These are phyloP conservation scores for Brasilioporus rufonigricans DNA, from an alignment of 768 basidiomycete genomes.

Conservation along the genomic window DNA sequence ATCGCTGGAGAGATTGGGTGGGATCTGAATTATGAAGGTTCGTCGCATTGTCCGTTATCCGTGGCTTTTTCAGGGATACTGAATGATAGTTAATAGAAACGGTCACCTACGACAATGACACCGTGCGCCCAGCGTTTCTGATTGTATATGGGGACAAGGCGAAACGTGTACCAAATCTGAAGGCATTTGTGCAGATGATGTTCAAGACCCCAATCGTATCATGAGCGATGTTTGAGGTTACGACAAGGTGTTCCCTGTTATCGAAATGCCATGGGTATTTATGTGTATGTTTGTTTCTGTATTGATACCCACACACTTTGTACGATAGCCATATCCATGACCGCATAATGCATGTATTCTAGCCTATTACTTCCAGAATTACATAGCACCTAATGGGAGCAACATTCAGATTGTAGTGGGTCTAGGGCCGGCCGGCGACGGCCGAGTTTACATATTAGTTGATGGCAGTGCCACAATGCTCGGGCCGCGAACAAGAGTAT, in stretches of 20 bases:
- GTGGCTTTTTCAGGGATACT: neutral
- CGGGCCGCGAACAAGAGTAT: too few relatives aligned
- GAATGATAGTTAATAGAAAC: constrained; percentile 41
- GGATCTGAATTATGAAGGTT: constrained; percentile 59
- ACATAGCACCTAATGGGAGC: neutral
- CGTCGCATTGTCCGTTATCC: neutral
- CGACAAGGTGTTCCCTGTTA: neutral
- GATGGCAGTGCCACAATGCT: too few relatives aligned
- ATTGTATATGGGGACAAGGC: constrained; percentile 52
- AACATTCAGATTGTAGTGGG: too few relatives aligned
- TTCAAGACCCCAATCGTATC: constrained; percentile 33
- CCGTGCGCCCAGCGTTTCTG: constrained; percentile 64
- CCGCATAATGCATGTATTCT: constrained; percentile 8
- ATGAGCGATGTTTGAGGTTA: constrained; percentile 4
- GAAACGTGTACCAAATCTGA: constrained; percentile 18
- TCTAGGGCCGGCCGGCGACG: too few relatives aligned
- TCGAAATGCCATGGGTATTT: constrained; percentile 4
- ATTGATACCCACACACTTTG: constrained; percentile 18
- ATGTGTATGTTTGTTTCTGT: constrained; percentile 3
- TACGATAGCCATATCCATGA: constrained; percentile 12
- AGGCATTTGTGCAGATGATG: constrained; percentile 25
- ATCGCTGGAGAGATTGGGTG: constrained; percentile 61
- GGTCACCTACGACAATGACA: constrained; percentile 64
- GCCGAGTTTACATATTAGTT: too few relatives aligned
- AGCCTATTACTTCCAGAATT: neutral